These are phyloP conservation scores for Pulicaria dysenterica DNA, from an alignment of 129 eudicot species.

Conservation along the genomic window DNA sequence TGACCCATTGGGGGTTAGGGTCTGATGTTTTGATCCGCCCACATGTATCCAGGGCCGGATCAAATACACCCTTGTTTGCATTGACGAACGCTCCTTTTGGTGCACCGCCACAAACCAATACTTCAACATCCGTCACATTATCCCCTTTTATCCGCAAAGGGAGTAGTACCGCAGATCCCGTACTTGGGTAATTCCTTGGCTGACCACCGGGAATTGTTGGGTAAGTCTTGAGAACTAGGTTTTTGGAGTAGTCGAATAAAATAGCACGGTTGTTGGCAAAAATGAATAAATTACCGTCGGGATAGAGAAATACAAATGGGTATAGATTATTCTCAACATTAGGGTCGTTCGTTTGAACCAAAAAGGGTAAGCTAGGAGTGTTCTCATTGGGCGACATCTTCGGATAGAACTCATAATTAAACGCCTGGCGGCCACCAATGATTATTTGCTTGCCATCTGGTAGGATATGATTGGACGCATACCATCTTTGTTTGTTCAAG, in stretches of 20 bases:
- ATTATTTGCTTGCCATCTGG: constrained; percentile 3
- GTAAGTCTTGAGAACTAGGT: constrained; percentile 16
- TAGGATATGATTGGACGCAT: background rate
- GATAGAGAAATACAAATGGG: constrained; percentile 24
- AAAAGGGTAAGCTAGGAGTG: constrained; percentile 6
- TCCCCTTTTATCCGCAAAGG: background rate
- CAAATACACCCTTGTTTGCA: constrained; percentile 1
- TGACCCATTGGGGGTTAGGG: constrained; percentile 8
- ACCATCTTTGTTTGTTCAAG: constrained; percentile 1
- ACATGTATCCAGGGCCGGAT: constrained; percentile 1
- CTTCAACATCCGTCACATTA: background rate
- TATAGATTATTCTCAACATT: constrained; percentile 2
- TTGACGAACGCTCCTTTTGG: constrained; percentile 19
- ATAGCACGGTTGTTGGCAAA: constrained; percentile 17
- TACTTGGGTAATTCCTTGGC: constrained; percentile 21
- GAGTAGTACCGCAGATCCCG: constrained; percentile 14
- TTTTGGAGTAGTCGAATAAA: constrained; percentile 8
- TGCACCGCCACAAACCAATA: constrained; percentile 18
- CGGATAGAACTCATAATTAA: constrained; percentile 7
- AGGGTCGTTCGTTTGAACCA: constrained; percentile 21
- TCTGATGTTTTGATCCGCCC: constrained; percentile 11
- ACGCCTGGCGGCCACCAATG: constrained; percentile 2
- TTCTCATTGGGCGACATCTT: background rate
- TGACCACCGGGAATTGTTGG: constrained; percentile 22
- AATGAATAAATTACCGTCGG: constrained; percentile 13